phyloP scores from a whole-genome alignment of 345 rosid species.

The Aquilaria malaccensis region DNA sequence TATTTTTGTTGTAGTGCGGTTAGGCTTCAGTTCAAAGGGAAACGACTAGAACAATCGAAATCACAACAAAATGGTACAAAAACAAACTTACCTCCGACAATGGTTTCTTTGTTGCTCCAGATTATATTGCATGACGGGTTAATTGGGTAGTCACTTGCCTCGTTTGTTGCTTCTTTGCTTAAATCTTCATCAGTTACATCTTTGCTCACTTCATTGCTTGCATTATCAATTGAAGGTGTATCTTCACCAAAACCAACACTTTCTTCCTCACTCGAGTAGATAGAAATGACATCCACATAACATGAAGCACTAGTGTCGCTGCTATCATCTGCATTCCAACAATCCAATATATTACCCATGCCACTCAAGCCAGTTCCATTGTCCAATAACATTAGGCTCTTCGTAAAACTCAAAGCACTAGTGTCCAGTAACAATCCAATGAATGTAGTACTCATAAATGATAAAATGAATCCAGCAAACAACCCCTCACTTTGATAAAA shows the following conservation, averaged over 20 bases:
- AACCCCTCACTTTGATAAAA: no score
- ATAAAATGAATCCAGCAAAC: no score
- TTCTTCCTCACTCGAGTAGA: not conserved
- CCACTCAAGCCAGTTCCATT: not conserved
- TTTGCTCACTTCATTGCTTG: not conserved
- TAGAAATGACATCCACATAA: not conserved
- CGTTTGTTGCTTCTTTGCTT: not conserved
- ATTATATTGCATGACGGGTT: not conserved
- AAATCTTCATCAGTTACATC: not conserved
- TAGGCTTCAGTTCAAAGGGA: no score
- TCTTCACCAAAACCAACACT: not conserved
- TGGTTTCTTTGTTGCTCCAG: no score
- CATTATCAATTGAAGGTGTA: no score
- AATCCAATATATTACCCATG: no score
- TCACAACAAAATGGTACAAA: no score
- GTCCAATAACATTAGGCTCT: conserved; percentile 8
- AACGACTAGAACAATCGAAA: no score
- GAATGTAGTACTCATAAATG: no score
- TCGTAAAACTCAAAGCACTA: not conserved
- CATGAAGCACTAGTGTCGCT: not conserved
- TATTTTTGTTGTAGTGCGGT: no score
- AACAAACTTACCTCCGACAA: no score
- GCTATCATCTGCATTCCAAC: not conserved
- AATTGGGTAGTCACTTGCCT: conserved; percentile 2
- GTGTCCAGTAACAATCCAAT: no score